Base-by-base conservation (phyloP, 1,284 basidiomycete genomes). In the Singerocomus inundabilis region DNA sequence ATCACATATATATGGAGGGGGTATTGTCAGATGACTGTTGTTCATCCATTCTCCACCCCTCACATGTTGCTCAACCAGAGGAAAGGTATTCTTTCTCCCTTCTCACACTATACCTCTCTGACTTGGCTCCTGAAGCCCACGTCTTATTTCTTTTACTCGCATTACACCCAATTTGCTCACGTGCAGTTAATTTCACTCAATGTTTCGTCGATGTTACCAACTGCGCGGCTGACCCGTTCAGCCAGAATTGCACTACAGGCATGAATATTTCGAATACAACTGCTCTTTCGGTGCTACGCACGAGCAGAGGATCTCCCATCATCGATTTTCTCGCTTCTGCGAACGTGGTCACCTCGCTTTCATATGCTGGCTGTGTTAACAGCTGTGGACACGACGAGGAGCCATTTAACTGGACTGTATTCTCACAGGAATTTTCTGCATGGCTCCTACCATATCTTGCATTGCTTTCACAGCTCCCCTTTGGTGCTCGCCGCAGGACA, bases 391-490 rank as follows among this genome's bases (percentile, higher is more conserved):
- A 18, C 1, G 62, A 52, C 0, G 53, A 59, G 6, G 66, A 68
- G 40, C 38, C 64, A 8, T 74, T 74, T 52, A 30, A 52, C 6
- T 75, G 72, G 76, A 49, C 52, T 1, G 43, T 53, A 5, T 77
- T 77, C 50, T 69, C 72, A 0, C 69, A 72, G 46, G 64, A 74
- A 35, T 73, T 71, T 55, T 62, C 70, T 10, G 61, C 70, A 0
- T 77, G 76, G 75, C 62, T 77, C 2, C 52, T 77, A 1, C 76
- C 75, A 12, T 76, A 72, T 61, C 68, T 77, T 12, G 71, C 75
- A 3, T 56, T 64, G 1, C 44, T 76, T 13, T 74, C 74, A 0
- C 74, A 76, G 40, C 63, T 77, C 5, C 75, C 75, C 1, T 77
- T 73, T 34, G 73, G 73, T 15, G 61, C 68, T 25, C 46, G 11